Conservation (phyloP, 768 basidiomycete genomes). For the Vararia minispora region DNA sequence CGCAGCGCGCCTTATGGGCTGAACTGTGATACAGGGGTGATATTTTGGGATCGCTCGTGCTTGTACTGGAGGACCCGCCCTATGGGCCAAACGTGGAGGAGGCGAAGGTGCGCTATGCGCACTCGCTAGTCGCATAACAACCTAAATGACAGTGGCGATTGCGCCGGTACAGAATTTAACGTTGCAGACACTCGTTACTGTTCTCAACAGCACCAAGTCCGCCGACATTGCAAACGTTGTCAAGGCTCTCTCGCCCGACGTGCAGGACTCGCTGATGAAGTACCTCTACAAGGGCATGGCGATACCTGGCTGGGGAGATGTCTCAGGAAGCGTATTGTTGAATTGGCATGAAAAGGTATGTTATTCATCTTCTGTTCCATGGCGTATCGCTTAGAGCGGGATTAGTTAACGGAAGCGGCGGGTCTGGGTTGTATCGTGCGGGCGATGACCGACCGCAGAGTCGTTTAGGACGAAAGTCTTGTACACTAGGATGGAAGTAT, state of each 20-base stretch:
- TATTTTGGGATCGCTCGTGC: slow-evolving; percentile 55
- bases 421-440: slow-evolving; percentile 94
- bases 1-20: neutral
- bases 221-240: slow-evolving; percentile 74
- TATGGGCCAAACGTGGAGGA: slow-evolving; percentile 82
- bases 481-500: slow-evolving; percentile 9
- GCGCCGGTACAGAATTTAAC: slow-evolving; percentile 48
- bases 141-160: neutral
- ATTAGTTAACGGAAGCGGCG: slow-evolving; percentile 82
- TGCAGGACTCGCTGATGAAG: slow-evolving; percentile 92
- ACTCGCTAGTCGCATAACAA: neutral
- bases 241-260: slow-evolving; percentile 57
- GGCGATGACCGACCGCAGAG: slow-evolving; percentile 59
- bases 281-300: slow-evolving; percentile 98
- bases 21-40: slow-evolving; percentile 54
- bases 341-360: slow-evolving; percentile 96
- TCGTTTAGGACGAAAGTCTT: slow-evolving; percentile 29
- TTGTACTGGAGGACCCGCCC: slow-evolving; percentile 71
- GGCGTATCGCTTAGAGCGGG: neutral
- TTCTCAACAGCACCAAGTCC: slow-evolving; percentile 89
- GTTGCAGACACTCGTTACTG: slow-evolving; percentile 70
- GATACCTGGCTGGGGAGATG: slow-evolving; percentile 45
- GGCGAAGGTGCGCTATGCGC: slow-evolving; percentile 57
- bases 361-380: neutral
- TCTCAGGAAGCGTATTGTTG: slow-evolving; percentile 56